Base-by-base conservation (phyloP, 75 land plant species). In the Azolla pinnata region DNA sequence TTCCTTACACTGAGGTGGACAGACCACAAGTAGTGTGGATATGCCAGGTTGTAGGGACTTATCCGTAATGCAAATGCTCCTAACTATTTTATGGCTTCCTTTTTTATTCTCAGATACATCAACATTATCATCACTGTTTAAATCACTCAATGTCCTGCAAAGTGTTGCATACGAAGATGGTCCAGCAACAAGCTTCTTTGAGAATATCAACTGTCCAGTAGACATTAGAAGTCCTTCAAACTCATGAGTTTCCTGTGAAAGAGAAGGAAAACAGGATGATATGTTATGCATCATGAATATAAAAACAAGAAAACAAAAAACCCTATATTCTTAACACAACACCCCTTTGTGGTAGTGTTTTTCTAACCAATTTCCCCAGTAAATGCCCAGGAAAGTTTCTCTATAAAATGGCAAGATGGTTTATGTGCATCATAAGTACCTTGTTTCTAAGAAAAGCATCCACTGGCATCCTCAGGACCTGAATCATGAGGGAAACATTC, bases 1-100 rank as follows among this genome's bases (percentile, higher is more conserved):
- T 14, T 31, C 46, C 96, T 79, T 77, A 93, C 98, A 83, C 79
- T 58, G 62, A 26, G 98, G 98, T 62, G 96, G 98, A 61, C 80
- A 85, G 28, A 83, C 58, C 19, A 83, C 66, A 64, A 93, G 29
- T 49, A 81, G n/a, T 31, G 71, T 93, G 35, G 75, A 75, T 31
- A 67, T 30, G 42, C 77, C 85, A 29, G 81, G 54, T 31, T 74
- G 70, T 53, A 93, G 23, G 18, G 98, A 85, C 50, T 62, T 31
- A 38, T 68, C 80, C 9, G 83, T 83, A 31, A 93, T 81, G 62
- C 96, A 93, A 29, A 93, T 57, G 56, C 70, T 76, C 58, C 90
- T 71, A 30, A 86, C 87, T 51, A 93, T 75, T 59, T 76, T 79
- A 30, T 31, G 46, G 19, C 28, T 21, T 54, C 31, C 30, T 45